These are phyloP conservation scores for Luvunga scandens DNA, from an alignment of 345 rosid species.

Conservation along the genomic window DNA sequence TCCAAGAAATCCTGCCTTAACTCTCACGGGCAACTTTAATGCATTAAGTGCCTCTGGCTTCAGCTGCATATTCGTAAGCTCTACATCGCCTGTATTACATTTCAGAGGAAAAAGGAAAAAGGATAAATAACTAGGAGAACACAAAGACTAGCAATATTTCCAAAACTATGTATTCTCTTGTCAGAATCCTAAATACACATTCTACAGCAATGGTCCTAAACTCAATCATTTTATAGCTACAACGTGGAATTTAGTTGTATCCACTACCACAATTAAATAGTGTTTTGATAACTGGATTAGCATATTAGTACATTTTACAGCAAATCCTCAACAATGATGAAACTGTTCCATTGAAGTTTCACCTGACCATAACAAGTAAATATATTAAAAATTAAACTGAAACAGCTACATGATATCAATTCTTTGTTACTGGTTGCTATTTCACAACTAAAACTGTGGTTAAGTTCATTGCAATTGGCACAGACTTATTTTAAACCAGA, in stretches of 20 bases:
- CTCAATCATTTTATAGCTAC: neutral
- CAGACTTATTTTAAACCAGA: neutral
- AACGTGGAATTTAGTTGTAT: neutral
- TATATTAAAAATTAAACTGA: neutral
- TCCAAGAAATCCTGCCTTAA: slow-evolving; percentile 98
- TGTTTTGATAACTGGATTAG: neutral
- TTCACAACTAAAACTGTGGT: neutral
- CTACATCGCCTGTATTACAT: slow-evolving; percentile 72
- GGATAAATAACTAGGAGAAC: neutral
- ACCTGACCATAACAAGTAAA: neutral
- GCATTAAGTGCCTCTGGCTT: slow-evolving; percentile 99
- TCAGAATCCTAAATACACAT: neutral
- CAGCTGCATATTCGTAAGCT: slow-evolving; percentile 92
- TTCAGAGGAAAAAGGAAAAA: slow-evolving; percentile 2
- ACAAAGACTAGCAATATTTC: neutral
- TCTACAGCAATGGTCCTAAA: neutral
- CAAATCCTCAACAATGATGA: neutral
- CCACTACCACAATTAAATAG: neutral
- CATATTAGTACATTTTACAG: neutral
- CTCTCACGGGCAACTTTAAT: slow-evolving; percentile 91
- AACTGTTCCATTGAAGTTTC: neutral
- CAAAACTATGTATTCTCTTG: neutral
- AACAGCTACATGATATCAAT: neutral
- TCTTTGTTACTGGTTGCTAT: neutral
- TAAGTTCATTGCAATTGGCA: neutral